These are phyloP conservation scores for Ophiocordyceps sinensis DNA, from an alignment of 2,329 filamentous ascomycete species.

Conservation along the genomic window DNA sequence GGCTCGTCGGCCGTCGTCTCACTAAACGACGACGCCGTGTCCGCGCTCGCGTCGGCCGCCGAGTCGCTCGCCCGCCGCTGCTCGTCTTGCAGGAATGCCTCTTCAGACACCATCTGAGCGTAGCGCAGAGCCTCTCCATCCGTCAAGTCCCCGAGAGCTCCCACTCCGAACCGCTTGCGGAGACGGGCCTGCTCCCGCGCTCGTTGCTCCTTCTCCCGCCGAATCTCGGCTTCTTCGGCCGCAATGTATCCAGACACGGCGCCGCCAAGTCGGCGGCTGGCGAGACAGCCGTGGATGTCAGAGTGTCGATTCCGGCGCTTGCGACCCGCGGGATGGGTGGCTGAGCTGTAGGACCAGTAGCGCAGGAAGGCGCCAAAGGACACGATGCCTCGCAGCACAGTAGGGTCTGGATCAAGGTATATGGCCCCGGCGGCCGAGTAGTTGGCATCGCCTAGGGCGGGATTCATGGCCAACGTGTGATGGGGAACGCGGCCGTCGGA, in stretches of 20 bases:
- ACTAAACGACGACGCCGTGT: slow-evolving; percentile 26
- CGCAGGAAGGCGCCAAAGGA: slow-evolving; percentile 76
- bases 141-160: slow-evolving; percentile 47
- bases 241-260: slow-evolving; percentile 71
- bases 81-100: slow-evolving; percentile 42
- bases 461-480: slow-evolving; percentile 39
- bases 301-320: slow-evolving; percentile 68
- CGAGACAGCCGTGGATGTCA: slow-evolving; percentile 37
- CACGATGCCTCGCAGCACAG: slow-evolving; percentile 70
- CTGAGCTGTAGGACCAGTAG: slow-evolving; percentile 89
- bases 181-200: slow-evolving; percentile 56
- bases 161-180: slow-evolving; percentile 70
- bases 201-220: slow-evolving; percentile 53
- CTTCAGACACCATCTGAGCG: slow-evolving; percentile 51
- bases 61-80: slow-evolving; percentile 39
- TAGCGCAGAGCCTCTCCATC: slow-evolving; percentile 53
- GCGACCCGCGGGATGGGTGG: slow-evolving; percentile 57
- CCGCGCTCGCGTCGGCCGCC: slow-evolving; percentile 29
- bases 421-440: slow-evolving; percentile 75
- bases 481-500: slow-evolving; percentile 73
- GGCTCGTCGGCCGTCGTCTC: slow-evolving; percentile 32
- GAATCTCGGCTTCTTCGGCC: slow-evolving; percentile 70
- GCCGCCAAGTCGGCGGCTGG: slow-evolving; percentile 42
- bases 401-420: slow-evolving; percentile 75
- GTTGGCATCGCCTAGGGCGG: slow-evolving; percentile 53